Conservation (phyloP, 106 monocot genomes). For the Allium cepa region DNA sequence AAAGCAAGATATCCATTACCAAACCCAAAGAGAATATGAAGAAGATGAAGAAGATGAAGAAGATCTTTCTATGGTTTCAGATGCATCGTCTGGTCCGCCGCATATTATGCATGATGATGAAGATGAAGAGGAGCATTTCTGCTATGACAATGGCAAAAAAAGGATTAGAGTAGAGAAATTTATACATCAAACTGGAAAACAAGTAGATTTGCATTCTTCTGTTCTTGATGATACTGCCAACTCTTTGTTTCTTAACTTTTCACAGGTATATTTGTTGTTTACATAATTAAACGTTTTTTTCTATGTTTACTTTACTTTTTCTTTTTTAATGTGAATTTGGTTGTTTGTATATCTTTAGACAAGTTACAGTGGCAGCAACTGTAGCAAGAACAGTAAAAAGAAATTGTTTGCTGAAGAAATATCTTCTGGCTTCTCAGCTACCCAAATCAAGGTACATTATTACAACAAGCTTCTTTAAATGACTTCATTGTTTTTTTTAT, state of each 20-base stretch:
- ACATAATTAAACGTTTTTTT: too few species aligned
- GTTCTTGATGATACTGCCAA: slow-evolving; percentile 82
- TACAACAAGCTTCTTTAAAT: neutral
- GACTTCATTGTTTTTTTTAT: neutral
- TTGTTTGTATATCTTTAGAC: slow-evolving; percentile 13
- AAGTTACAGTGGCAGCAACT: slow-evolving; percentile 3
- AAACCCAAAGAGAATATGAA: slow-evolving; percentile 18
- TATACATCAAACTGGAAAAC: neutral
- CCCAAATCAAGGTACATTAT: slow-evolving; percentile 55
- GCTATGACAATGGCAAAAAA: slow-evolving; percentile 29
- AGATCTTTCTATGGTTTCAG: slow-evolving; percentile 88
- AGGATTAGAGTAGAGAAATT: slow-evolving; percentile 21
- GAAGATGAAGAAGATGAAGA: slow-evolving; percentile 63
- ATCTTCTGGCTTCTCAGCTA: slow-evolving; percentile 66
- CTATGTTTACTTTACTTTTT: neutral
- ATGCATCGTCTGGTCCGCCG: slow-evolving; percentile 94
- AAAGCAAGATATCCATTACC: neutral
- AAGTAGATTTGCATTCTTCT: slow-evolving; percentile 4
- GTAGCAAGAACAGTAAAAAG: slow-evolving; percentile 14
- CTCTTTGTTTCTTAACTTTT: slow-evolving; percentile 49
- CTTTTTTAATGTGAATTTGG: neutral
- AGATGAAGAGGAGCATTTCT: slow-evolving; percentile 2
- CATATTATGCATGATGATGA: slow-evolving; percentile 31
- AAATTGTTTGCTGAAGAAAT: slow-evolving; percentile 38
- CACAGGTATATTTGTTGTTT: slow-evolving; percentile 21